Evolutionary conservation across 2,329 filamentous ascomycete genomes (phyloP).

Genomic region (Fusarium sp.): DNA sequence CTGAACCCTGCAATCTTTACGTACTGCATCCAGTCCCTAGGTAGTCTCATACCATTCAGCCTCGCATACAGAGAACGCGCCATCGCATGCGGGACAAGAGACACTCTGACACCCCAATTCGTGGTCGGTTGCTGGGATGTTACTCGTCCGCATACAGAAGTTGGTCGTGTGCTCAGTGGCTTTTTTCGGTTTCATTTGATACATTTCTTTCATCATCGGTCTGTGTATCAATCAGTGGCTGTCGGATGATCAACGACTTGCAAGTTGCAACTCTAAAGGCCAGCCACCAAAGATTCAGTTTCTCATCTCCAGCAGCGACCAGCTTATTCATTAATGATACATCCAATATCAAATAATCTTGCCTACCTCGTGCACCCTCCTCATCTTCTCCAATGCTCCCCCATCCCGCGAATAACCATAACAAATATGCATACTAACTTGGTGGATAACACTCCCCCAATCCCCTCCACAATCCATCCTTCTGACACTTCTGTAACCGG

Average conservation of each 20-base stretch:
- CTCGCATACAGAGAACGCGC: conserved; percentile 6
- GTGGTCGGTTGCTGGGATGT: background rate
- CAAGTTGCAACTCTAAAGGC: background rate
- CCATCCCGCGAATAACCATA: conserved; percentile 42
- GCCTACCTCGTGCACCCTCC: background rate
- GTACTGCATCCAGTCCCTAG: conserved; percentile 21
- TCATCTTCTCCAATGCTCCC: conserved; percentile 5
- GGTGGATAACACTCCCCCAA: conserved; percentile 22
- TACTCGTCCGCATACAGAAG: conserved; percentile 16
- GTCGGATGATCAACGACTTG: background rate
- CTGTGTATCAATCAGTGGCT: background rate
- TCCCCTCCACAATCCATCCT: conserved; percentile 25
- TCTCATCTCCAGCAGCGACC: background rate
- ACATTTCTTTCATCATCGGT: background rate
- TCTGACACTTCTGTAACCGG: conserved; percentile 5
- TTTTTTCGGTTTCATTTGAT: background rate
- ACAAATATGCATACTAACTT: conserved; percentile 41
- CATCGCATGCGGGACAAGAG: background rate
- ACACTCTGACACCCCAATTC: background rate
- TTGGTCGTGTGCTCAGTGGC: conserved; percentile 8
- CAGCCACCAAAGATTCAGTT: background rate
- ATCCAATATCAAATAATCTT: background rate
- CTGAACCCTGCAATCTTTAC: conserved; percentile 21
- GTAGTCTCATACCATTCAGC: conserved; percentile 13
- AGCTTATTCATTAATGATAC: background rate